Evolutionary conservation across 2,329 filamentous ascomycete genomes (phyloP), one percentile per base, ranked within the genome.

Genomic region (Xylariales sp.): DNA sequence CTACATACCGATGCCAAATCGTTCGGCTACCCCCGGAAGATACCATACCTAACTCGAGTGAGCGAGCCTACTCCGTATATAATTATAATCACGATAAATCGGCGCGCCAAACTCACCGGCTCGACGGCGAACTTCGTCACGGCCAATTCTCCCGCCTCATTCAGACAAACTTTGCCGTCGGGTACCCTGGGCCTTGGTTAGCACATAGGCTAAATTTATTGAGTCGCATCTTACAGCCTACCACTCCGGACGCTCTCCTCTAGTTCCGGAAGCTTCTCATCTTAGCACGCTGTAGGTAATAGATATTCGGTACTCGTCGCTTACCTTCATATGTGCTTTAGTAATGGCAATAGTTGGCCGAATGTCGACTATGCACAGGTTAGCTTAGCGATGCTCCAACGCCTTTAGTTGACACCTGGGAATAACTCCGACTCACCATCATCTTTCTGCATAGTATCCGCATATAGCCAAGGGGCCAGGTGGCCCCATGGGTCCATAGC

Each of bases 71-170:
- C 32, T 46, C 36, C 7, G 5, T 10, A 12, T 30, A 32, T 6
- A 28, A 39, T 23, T 23, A 23, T 23, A 23, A 23, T 23, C 23
- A 23, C 12, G 30, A 32, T 45, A 28, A 39, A 23, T 46, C 16
- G 9, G 14, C 32, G 49, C 43, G 53, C 28, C 72, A 82, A 82
- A 82, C 88, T 83, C 71, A 93, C 95, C 30, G 96, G 96, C 80
- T 99, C 96, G 23, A 97, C 96, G 3, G 96, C 96, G 71, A 98
- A 93, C 79, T 99, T 99, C 55, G 96, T 98, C 5, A 98, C 96
- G 39, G 92, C 92, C 45, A 98, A 85, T 78, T 98, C 96, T 63
- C 96, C 96, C 2, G 83, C 82, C n/a, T 89, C 85, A 76, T 97
- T 97, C 61, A 98, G 80, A 76, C 94, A 95, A 52, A 98, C 93